Evolutionary conservation across 495 filamentous ascomycete genomes (phyloP).

Genomic region (Penicillium cinerascens): DNA sequence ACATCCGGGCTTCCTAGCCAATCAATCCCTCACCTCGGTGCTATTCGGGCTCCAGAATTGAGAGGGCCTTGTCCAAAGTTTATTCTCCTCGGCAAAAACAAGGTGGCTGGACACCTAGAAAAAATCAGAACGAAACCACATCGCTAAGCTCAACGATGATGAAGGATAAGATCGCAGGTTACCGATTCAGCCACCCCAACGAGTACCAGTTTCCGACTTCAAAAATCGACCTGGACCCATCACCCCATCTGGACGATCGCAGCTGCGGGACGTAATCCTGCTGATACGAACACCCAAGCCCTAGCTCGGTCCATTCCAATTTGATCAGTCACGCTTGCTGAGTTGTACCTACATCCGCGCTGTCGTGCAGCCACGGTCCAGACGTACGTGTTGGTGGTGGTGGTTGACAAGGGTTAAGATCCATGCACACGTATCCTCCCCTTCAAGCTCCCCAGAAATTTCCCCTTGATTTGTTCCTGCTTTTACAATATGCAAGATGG

Average conservation of each 20-base stretch:
- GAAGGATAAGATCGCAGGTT: background rate
- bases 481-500: constrained; percentile 15
- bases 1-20: constrained; percentile 1
- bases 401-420: background rate
- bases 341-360: background rate
- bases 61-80: constrained; percentile 6
- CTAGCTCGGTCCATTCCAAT: background rate
- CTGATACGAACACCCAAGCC: background rate
- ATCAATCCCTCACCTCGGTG: constrained; percentile 3
- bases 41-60: background rate
- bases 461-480: constrained; percentile 3
- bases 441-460: background rate
- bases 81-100: background rate
- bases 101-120: background rate
- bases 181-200: background rate
- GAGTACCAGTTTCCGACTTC: background rate
- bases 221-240: background rate
- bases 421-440: background rate
- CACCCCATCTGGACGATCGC: background rate
- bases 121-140: background rate
- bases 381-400: background rate
- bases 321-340: background rate
- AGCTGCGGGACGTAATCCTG: background rate
- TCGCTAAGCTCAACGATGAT: background rate
- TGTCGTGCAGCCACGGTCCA: constrained; percentile 13